Conservation (phyloP, 1,139 yeast genomes). For the Yamadazyma triangularis region DNA sequence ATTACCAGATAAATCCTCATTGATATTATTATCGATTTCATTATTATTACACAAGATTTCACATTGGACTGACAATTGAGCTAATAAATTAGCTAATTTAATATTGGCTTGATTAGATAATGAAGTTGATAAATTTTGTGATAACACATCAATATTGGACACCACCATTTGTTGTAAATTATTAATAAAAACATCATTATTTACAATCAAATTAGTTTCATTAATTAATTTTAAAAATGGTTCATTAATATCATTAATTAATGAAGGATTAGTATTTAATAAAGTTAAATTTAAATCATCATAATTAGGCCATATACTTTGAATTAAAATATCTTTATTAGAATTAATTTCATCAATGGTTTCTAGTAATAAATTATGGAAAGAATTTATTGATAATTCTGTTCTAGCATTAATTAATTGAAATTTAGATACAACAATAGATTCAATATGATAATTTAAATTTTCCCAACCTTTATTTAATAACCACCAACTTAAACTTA, state of each 20-base stretch:
- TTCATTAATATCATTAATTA: constrained; percentile 35
- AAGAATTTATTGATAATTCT: constrained; percentile 59
- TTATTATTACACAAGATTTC: constrained; percentile 47
- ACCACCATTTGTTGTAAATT: constrained; percentile 27
- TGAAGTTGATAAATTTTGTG: constrained; percentile 20
- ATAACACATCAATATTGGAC: constrained; percentile 26
- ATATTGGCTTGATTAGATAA: constrained; percentile 25
- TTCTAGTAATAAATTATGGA: constrained; percentile 26
- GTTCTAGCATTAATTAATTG: constrained; percentile 65
- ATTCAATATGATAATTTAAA: constrained; percentile 51
- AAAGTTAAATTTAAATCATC: constrained; percentile 43
- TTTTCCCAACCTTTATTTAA: constrained; percentile 79
- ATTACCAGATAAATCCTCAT: constrained; percentile 38
- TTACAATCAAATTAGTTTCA: constrained; percentile 36
- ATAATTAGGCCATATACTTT: constrained; percentile 36
- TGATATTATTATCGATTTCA: constrained; percentile 24
- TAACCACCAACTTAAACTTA: constrained; percentile 93
- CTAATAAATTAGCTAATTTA: constrained; percentile 67
- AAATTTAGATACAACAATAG: constrained; percentile 58
- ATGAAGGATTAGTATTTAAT: constrained; percentile 42
- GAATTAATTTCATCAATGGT: constrained; percentile 17
- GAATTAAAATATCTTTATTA: constrained; percentile 20
- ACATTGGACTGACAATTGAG: constrained; percentile 65
- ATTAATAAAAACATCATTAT: constrained; percentile 27
- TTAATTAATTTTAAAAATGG: constrained; percentile 43